Evolutionary conservation across 2,329 filamentous ascomycete species (phyloP), one percentile per base, ranked within the genome.

Genomic region (Kalmusia sp.): DNA sequence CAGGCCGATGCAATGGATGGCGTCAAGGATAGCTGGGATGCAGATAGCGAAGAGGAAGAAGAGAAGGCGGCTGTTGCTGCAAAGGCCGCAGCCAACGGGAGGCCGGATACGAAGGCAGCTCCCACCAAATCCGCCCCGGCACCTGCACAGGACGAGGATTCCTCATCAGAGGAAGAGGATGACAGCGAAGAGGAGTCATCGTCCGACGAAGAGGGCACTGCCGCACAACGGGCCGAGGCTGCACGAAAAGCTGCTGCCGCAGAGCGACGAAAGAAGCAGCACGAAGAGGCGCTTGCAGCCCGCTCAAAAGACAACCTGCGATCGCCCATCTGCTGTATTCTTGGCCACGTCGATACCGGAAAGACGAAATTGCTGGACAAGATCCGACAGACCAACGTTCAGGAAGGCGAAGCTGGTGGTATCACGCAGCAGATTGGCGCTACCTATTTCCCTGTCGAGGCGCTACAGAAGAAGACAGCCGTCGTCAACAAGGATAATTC

Each of bases 281-380:
- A 96, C 73, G 91, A 97, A 76, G 93, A 92, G 58, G 95, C 95
- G 15, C 77, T 97, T 71, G 93, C 92, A 38, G 93, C 93, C 43
- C 86, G 92, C 57, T 98, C 93, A 19, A 92, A 91, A 77, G 93
- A 99, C 74, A 89, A 99, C 77, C 85, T 99, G 51, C 92, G 95
- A 53, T 98, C 95, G 34, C 95, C 95, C 48, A 99, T 99, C 78
- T 98, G 95, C 84, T 98, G 93, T 89, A 99, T 99, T 84, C 87
- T 99, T 61, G 95, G 95, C 69, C 95, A 99, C 86, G 95, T 99
- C 85, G 95, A 99, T 87, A 99, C 96, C 39, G 95, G 95, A 76
- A 99, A 99, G 82, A 99, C 95, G n/a, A 99, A 98, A 81, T 82
- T 99, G 59, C 84, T 99, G 53, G 95, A 99, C 82, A 99, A 99